Evolutionary conservation across 768 basidiomycete genomes (phyloP).

Genomic region (Auriscalpium vulgare): DNA sequence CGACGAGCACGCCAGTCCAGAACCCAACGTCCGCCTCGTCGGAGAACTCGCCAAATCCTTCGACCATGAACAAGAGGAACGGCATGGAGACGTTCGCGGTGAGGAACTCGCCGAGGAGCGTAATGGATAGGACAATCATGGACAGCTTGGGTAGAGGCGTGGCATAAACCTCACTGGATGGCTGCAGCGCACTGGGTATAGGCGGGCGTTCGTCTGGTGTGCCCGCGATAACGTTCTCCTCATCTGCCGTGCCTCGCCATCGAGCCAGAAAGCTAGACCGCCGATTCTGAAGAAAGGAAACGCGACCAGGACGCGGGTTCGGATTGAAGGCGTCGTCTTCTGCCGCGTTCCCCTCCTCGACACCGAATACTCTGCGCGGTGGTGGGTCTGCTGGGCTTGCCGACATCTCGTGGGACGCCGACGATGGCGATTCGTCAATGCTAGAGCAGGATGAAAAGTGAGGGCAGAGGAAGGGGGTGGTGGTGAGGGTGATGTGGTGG

Average conservation of each 20-base stretch:
- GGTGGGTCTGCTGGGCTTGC: background rate
- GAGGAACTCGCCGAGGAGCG: constrained; percentile 91
- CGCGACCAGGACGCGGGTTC: background rate
- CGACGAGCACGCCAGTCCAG: constrained; percentile 80
- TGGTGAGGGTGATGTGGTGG: background rate
- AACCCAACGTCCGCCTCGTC: constrained; percentile 85
- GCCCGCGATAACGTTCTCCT: constrained; percentile 7
- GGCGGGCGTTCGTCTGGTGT: constrained; percentile 36
- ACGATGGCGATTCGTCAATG: background rate
- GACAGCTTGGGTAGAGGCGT: constrained; percentile 83
- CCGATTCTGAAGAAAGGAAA: background rate
- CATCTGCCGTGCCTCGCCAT: background rate
- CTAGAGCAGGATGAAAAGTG: background rate
- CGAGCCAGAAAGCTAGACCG: background rate
- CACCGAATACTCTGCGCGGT: constrained; percentile 5
- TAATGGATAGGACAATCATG: constrained; percentile 89
- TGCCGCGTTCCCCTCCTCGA: background rate
- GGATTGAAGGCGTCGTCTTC: constrained; percentile 2
- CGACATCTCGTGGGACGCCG: background rate
- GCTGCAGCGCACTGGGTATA: constrained; percentile 67
- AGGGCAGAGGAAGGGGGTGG: background rate
- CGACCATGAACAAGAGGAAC: constrained; percentile 93
- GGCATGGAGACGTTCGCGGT: constrained; percentile 90
- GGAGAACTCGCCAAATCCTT: constrained; percentile 66
- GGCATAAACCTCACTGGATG: constrained; percentile 51